These are phyloP conservation scores for Rosa multiflora DNA, from an alignment of 306 rosid genomes.

Conservation along the genomic window DNA sequence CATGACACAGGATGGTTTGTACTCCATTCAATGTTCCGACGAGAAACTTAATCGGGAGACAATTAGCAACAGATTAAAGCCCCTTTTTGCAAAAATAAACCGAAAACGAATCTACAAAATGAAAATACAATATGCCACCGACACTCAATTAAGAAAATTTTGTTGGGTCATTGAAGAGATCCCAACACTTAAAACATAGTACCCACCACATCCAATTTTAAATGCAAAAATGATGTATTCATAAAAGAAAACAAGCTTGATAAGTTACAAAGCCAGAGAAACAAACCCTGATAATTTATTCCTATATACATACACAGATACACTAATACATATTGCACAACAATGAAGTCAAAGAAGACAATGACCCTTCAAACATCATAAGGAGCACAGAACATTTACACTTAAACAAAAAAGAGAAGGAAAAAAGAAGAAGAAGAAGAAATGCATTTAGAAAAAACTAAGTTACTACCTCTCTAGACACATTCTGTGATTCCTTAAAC, in stretches of 20 bases:
- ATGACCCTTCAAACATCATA: conserved; percentile 28
- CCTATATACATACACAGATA: conserved; percentile 43
- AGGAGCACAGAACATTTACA: conserved; percentile 20
- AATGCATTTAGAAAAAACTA: conserved; percentile 18
- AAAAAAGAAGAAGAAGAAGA: background rate
- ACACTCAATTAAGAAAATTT: conserved; percentile 11
- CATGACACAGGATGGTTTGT: background rate
- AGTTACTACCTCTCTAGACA: conserved; percentile 14
- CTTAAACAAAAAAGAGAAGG: background rate
- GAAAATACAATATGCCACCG: background rate
- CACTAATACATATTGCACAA: conserved; percentile 29
- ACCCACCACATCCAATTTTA: background rate
- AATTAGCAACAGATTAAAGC: background rate
- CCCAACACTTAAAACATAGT: background rate
- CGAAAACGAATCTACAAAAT: background rate
- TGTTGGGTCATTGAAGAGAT: background rate
- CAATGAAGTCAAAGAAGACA: conserved; percentile 22
- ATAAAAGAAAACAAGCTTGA: background rate
- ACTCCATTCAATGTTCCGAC: background rate
- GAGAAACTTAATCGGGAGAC: background rate
- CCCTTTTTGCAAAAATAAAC: background rate
- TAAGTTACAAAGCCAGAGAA: conserved; percentile 18
- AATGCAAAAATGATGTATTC: conserved; percentile 8
- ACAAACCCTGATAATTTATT: conserved; percentile 33
- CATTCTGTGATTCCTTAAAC: conserved; percentile 16